phyloP scores from a whole-genome alignment of 345 rosid species.

The Euphorbia pulcherrima region DNA sequence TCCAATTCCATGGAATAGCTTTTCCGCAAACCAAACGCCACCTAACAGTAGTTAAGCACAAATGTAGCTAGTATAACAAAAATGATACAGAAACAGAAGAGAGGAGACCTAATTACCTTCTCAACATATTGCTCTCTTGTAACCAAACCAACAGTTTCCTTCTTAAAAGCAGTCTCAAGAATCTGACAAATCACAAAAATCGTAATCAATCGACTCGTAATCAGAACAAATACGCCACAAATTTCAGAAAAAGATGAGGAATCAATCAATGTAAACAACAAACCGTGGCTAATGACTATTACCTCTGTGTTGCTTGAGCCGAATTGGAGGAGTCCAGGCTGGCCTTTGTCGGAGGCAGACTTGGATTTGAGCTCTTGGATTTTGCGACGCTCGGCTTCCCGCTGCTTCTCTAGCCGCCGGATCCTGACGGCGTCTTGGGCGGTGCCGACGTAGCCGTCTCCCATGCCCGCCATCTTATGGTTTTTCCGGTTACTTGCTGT shows the following conservation, averaged over 20 bases:
- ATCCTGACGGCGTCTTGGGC: conserved; percentile 98
- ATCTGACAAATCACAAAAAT: conserved; percentile 38
- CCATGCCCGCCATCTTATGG: conserved; percentile 97
- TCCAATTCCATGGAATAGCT: no score
- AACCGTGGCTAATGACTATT: no score
- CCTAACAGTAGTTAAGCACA: neutral
- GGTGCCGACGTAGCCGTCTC: conserved; percentile 98
- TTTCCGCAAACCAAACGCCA: no score
- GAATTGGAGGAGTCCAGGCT: conserved; percentile 95
- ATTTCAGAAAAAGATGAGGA: no score
- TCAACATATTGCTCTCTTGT: conserved; percentile 97
- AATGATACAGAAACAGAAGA: neutral
- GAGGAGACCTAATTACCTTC: conserved; percentile 54
- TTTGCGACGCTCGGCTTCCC: conserved; percentile 95
- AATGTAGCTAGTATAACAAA: neutral
- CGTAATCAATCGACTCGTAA: neutral
- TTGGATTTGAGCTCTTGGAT: conserved; percentile 91
- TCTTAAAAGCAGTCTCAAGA: conserved; percentile 96
- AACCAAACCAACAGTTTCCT: conserved; percentile 94
- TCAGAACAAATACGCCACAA: neutral
- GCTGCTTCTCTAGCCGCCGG: conserved; percentile 94
- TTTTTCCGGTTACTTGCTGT: neutral
- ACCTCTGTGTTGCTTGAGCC: conserved; percentile 97
- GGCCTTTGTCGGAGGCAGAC: conserved; percentile 73
- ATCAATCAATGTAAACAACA: neutral